Evolutionary conservation across 2,329 filamentous ascomycete genomes (phyloP), one percentile per base, ranked within the genome.

Genomic region (Geoglossum cookeanum): DNA sequence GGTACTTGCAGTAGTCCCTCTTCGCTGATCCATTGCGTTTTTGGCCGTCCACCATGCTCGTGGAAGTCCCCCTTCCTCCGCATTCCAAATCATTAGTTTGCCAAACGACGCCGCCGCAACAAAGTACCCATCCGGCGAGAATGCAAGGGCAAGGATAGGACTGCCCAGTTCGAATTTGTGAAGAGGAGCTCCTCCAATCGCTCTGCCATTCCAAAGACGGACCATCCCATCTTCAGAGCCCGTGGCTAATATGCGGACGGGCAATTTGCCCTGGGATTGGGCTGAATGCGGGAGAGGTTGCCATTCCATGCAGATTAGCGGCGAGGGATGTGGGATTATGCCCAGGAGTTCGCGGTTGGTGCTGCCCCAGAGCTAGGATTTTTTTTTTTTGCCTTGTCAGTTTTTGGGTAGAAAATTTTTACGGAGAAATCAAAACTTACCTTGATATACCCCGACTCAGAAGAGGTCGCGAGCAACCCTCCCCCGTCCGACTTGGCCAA

Each of bases 71-170:
- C 49, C 60, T 7, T 60, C 58, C 17, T 65, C 64, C 7, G 61
- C 58, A 15, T 64, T 60, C 72, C 73, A 76, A n/a, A 76, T 65
- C 4, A 70, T 70, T 9, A 75, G 67, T 5, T 68, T 65, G 58
- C 74, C 70, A 5, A 66, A 67, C 2, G 71, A 70, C 6, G 69
- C 72, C 17, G 71, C 69, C 8, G 74, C 74, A 6, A 76, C 63
- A 35, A 71, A 64, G 3, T 60, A 61, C 9, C 72, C 71, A 55
- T 71, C 66, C 1, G 72, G 70, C 1, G 72, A 72, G 64, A 73
- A 75, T 0, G 71, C 66, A 4, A 74, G 63, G 27, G 70, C 69
- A 42, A 70, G 65, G 0, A 69, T 70, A 32, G 69, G 68, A 17
- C 60, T 58, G 4, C 60, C 58, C 5, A 68, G 56, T 17, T 61